phyloP scores from a whole-genome alignment of 169 alveolate species.

The Plasmodium falciparum region DNA sequence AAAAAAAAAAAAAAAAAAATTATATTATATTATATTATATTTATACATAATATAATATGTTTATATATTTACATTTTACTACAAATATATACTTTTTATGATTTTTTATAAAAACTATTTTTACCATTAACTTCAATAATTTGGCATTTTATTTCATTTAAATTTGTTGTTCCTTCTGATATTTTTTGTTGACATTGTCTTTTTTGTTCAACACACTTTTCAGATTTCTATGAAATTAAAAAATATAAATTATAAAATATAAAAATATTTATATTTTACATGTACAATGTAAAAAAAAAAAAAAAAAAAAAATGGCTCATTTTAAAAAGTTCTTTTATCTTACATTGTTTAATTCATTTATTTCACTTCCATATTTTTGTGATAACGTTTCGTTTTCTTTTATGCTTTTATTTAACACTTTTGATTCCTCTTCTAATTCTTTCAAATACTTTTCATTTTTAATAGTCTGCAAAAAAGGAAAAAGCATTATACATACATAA shows the following conservation, averaged over 20 bases:
- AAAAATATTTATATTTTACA: not conserved
- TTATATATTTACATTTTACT: not conserved
- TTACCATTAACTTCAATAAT: slow-evolving; percentile 73
- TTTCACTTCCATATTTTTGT: slow-evolving; percentile 28
- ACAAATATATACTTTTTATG: not conserved
- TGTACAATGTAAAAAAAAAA: not conserved
- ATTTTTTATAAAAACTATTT: not conserved
- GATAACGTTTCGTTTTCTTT: slow-evolving; percentile 35
- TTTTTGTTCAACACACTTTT: slow-evolving; percentile 49
- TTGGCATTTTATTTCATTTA: slow-evolving; percentile 63
- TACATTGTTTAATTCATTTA: slow-evolving; percentile 60
- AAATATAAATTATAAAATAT: not conserved
- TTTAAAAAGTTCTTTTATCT: not conserved
- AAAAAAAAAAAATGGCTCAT: not conserved
- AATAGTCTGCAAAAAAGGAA: slow-evolving; percentile 24
- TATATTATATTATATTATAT: not conserved
- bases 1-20: not conserved
- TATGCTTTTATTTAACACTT: slow-evolving; percentile 21
- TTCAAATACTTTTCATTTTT: slow-evolving; percentile 61
- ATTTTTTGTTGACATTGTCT: slow-evolving; percentile 68
- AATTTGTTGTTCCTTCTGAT: slow-evolving; percentile 67
- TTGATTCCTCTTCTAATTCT: slow-evolving; percentile 65
- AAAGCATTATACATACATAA: not conserved
- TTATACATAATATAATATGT: not conserved
- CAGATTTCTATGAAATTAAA: slow-evolving; percentile 39